Percentiles rank a stretch among this genome's conserved stretches.
Evolutionary conservation across 208 protist species (phyloP).

Genomic region (Chromosphaera perkinsii): DNA sequence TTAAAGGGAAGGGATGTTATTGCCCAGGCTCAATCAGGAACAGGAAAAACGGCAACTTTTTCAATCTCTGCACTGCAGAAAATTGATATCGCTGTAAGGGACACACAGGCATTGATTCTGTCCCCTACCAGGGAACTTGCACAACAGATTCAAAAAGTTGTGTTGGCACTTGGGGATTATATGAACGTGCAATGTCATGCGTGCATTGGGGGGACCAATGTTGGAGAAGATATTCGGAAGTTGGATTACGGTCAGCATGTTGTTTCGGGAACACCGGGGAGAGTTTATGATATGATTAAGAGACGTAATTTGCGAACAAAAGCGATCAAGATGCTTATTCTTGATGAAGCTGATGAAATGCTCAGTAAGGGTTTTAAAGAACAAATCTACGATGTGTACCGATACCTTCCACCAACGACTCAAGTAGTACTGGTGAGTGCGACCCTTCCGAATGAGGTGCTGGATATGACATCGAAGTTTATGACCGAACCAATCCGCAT

Average conservation of each 20-base stretch:
- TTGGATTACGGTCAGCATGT: slow-evolving; percentile 69
- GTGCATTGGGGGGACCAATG: slow-evolving; percentile 83
- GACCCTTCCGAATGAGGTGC: slow-evolving; percentile 95
- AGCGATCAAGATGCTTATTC: slow-evolving; percentile 86
- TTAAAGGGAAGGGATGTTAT: slow-evolving; percentile 89
- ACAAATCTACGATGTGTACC: slow-evolving; percentile 98
- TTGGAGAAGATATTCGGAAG: slow-evolving; percentile 83
- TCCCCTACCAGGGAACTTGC: slow-evolving; percentile 90
- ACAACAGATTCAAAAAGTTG: slow-evolving; percentile 86
- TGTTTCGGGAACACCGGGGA: slow-evolving; percentile 93
- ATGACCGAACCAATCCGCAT: slow-evolving; percentile 97
- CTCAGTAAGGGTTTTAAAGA: slow-evolving; percentile 82
- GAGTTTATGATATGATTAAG: slow-evolving; percentile 86
- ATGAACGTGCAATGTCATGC: slow-evolving; percentile 68
- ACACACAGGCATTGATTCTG: slow-evolving; percentile 88
- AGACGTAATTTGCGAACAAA: slow-evolving; percentile 61
- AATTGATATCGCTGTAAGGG: slow-evolving; percentile 74
- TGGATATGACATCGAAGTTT: slow-evolving; percentile 96
- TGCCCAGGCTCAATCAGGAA: slow-evolving; percentile 80
- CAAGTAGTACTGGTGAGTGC: slow-evolving; percentile 96
- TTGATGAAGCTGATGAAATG: slow-evolving; percentile 99
- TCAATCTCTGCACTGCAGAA: slow-evolving; percentile 85
- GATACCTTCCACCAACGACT: slow-evolving; percentile 84
- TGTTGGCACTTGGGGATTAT: slow-evolving; percentile 89
- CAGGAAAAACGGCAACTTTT: slow-evolving; percentile 97